Evolutionary conservation across 2,329 filamentous ascomycete species (phyloP), one percentile per base, ranked within the genome.

Genomic region (Corynespora cassiicola): DNA sequence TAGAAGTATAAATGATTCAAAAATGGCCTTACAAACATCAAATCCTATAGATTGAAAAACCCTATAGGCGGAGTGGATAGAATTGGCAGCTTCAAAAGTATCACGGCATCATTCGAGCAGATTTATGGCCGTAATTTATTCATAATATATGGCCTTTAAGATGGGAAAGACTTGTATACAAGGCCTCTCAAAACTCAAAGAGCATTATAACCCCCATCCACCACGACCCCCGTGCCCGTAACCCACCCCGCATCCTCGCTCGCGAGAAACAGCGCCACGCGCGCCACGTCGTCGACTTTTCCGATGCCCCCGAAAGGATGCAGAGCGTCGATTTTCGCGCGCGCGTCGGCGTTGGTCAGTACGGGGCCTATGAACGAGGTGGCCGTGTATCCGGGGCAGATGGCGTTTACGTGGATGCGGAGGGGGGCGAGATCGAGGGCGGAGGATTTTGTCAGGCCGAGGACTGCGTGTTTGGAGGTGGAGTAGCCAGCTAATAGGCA

Each of bases 401-500:
- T 66, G 0, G 76, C 75, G 48, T 81, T 81, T 21, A 73, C 70
- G 43, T 81, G 77, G 17, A 81, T 77, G 0, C 69, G 61, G 8
- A 74, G 54, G 1, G 56, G 54, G 0, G 73, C 77, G 45, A 77
- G 79, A 25, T 81, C 78, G 22, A 76, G 43, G 0, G 77, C 77
- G 0, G 77, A 65, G 7, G 71, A 61, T 21, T 71, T 68, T 0
- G 77, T 81, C 4, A 80, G 44, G n/a, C 73, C 75, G 36, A 72
- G 63, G 0, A 80, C 75, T 0, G 74, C 76, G 5, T 74, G 75
- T 44, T 80, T 81, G 0, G 72, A 75, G 1, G 76, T 69, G 8
- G 65, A 63, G 32, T 80, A 81, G 2, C 33, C 53, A 6, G 36
- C 47, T 54, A 5, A 35, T 18, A 26, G n/a, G n/a, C n/a, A n/a